Evolutionary conservation across 2,329 filamentous ascomycete genomes (phyloP).

Genomic region (Leptographium procerum): DNA sequence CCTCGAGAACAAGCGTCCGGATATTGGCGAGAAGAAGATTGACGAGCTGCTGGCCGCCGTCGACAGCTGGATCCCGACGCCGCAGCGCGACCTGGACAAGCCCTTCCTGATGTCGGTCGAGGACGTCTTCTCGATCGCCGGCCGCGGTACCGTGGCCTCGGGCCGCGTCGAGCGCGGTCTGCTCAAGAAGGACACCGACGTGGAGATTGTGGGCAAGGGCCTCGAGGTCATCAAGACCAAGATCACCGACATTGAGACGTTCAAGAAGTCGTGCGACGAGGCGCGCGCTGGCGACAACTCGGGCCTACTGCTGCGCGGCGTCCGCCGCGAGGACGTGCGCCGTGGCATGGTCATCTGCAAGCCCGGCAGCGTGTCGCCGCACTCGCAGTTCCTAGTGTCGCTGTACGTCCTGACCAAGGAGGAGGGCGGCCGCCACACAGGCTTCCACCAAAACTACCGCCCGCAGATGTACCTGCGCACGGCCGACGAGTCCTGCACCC

Average conservation of each 20-base stretch:
- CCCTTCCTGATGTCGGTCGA: conserved; percentile 99
- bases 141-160: conserved; percentile 92
- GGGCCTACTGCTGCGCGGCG: conserved; percentile 85
- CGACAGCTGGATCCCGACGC: conserved; percentile 93
- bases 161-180: conserved; percentile 94
- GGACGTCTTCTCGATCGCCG: conserved; percentile 80
- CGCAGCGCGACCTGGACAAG: conserved; percentile 88
- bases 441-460: conserved; percentile 92
- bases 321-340: conserved; percentile 87
- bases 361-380: conserved; percentile 73
- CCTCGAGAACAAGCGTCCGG: conserved; percentile 72
- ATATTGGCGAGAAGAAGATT: conserved; percentile 80
- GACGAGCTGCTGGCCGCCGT: conserved; percentile 85
- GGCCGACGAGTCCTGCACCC: conserved; percentile 65
- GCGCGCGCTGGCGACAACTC: conserved; percentile 97
- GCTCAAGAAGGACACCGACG: conserved; percentile 86
- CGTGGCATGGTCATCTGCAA: conserved; percentile 90
- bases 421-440: conserved; percentile 93
- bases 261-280: conserved; percentile 99
- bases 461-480: conserved; percentile 95
- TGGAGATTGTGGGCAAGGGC: conserved; percentile 89
- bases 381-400: conserved; percentile 86
- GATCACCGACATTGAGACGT: conserved; percentile 98
- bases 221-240: conserved; percentile 85
- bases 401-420: conserved; percentile 97